phyloP scores from a whole-genome alignment of 176 grass and related monocot species.

The Triticum timopheevii region DNA sequence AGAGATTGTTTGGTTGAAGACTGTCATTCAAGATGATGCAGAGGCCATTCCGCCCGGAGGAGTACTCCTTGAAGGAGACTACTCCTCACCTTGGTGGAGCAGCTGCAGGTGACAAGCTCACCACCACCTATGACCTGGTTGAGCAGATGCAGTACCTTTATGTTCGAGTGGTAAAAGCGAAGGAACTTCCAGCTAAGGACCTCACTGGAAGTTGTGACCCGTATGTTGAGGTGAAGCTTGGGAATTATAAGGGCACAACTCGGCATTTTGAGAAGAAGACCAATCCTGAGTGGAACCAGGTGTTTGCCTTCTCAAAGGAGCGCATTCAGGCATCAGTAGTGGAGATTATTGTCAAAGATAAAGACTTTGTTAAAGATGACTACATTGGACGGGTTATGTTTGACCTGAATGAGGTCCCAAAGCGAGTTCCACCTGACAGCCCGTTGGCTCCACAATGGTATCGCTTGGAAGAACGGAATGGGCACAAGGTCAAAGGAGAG shows the following conservation, averaged over 20 bases:
- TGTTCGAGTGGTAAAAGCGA: slow-evolving; percentile 67
- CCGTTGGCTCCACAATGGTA: slow-evolving; percentile 79
- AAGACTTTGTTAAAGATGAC: slow-evolving; percentile 65
- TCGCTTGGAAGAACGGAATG: slow-evolving; percentile 55
- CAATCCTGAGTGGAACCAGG: slow-evolving; percentile 79
- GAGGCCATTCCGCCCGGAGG: slow-evolving; percentile 53
- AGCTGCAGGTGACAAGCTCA: slow-evolving; percentile 64
- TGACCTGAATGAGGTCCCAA: slow-evolving; percentile 64
- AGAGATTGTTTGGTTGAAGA: slow-evolving; percentile 8
- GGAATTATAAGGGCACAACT: slow-evolving; percentile 65
- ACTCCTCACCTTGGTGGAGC: slow-evolving; percentile 58
- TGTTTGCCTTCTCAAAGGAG: slow-evolving; percentile 72
- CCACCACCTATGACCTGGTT: slow-evolving; percentile 67
- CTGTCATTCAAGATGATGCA: slow-evolving; percentile 54
- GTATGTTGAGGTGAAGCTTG: slow-evolving; percentile 68
- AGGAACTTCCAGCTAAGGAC: slow-evolving; percentile 61
- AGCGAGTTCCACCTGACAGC: slow-evolving; percentile 66
- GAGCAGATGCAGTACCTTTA: slow-evolving; percentile 85
- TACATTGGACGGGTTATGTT: slow-evolving; percentile 52
- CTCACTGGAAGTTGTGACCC: slow-evolving; percentile 66
- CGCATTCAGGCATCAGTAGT: slow-evolving; percentile 58
- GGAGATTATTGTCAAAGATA: slow-evolving; percentile 64
- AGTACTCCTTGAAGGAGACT: slow-evolving; percentile 80
- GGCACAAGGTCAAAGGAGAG: slow-evolving; percentile 65
- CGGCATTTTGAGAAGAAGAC: slow-evolving; percentile 59